phyloP scores from a whole-genome alignment of 2,329 filamentous ascomycete species.

The Aspergillus sp. region DNA sequence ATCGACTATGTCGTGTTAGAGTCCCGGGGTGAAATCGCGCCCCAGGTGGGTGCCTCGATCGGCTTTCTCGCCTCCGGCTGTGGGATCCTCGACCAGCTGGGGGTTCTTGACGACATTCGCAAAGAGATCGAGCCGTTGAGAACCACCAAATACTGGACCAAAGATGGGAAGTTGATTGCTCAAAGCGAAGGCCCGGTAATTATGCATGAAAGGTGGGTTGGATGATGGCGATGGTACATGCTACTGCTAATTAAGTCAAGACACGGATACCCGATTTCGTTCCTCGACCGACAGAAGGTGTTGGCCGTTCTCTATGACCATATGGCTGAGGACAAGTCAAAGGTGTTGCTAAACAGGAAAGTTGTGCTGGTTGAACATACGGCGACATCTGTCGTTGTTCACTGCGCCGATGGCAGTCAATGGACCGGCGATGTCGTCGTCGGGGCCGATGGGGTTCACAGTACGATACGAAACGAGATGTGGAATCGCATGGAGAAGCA shows the following conservation, averaged over 20 bases:
- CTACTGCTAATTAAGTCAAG: not conserved
- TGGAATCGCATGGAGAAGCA: conserved; percentile 10
- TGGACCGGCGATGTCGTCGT: conserved; percentile 39
- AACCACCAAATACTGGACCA: not conserved
- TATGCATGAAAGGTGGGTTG: not conserved
- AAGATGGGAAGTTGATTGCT: not conserved
- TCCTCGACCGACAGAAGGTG: not conserved
- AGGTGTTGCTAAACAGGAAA: not conserved
- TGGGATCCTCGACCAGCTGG: conserved; percentile 16
- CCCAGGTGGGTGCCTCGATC: conserved; percentile 8
- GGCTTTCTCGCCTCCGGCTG: conserved; percentile 11
- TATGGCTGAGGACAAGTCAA: not conserved
- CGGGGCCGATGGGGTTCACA: conserved; percentile 46
- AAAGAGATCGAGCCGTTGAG: conserved; percentile 11
- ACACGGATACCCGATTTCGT: not conserved
- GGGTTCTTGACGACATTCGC: conserved; percentile 7
- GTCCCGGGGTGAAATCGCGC: conserved; percentile 3
- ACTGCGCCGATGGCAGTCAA: conserved; percentile 31
- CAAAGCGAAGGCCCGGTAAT: not conserved
- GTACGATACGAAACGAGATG: conserved; percentile 36
- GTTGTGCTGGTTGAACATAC: not conserved
- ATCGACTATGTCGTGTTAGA: conserved; percentile 45
- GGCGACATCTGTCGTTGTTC: conserved; percentile 15
- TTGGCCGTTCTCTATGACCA: not conserved
- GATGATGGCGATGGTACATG: not conserved